Conservation (phyloP, 164 flowering plant species). For the Buxus sempervirens region DNA sequence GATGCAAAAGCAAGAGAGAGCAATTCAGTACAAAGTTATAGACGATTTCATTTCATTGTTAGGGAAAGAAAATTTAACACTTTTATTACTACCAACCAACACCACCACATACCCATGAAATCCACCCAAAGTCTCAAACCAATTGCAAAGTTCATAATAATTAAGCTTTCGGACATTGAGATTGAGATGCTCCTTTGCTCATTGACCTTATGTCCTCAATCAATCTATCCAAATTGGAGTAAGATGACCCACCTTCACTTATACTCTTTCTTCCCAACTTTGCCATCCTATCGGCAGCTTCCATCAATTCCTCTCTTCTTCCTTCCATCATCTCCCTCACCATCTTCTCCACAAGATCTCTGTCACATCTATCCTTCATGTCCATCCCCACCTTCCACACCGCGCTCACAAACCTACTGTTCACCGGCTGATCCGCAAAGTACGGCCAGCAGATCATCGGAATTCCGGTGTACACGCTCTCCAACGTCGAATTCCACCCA, state of each 20-base stretch:
- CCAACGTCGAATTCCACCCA: slow-evolving; percentile 19
- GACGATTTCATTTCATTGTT: too few species aligned
- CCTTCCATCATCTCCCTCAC: slow-evolving; percentile 7
- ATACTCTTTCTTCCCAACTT: slow-evolving; percentile 5
- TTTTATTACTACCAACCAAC: too few species aligned
- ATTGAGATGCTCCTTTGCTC: neutral
- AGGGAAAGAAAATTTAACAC: too few species aligned
- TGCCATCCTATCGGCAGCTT: neutral
- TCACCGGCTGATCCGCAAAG: slow-evolving; percentile 9
- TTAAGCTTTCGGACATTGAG: too few species aligned
- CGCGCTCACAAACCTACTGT: slow-evolving; percentile 8
- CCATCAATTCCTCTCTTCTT: neutral
- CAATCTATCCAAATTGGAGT: slow-evolving; percentile 2
- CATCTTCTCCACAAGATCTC: neutral
- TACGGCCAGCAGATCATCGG: slow-evolving; percentile 15
- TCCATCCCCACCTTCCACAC: slow-evolving; percentile 1
- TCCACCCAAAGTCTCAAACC: too few species aligned
- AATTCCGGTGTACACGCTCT: slow-evolving; percentile 7
- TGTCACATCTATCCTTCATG: neutral
- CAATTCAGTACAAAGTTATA: too few species aligned
- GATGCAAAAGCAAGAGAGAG: too few species aligned
- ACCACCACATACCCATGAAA: too few species aligned
- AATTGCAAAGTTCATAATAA: too few species aligned
- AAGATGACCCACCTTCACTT: slow-evolving; percentile 8
- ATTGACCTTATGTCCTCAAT: slow-evolving; percentile 6